phyloP scores from a whole-genome alignment of 257 asterid species.

The Solanum clarkiae region DNA sequence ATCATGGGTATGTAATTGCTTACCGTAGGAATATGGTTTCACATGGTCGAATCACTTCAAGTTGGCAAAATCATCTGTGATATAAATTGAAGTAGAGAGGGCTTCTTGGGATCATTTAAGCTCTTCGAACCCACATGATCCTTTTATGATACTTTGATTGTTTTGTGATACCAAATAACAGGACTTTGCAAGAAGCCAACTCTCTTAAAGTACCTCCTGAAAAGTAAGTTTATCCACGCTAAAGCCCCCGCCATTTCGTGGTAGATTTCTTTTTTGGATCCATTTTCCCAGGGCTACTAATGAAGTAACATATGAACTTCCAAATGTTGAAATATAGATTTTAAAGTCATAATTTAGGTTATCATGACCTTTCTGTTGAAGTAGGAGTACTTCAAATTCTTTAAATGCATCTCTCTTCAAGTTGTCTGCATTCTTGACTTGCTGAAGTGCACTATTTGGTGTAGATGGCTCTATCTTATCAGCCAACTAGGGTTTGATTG shows the following conservation, averaged over 20 bases:
- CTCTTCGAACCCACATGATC: background rate
- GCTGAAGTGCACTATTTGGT: background rate
- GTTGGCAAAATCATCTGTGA: constrained; percentile 3
- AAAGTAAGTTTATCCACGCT: constrained; percentile 9
- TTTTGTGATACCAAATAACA: constrained; percentile 7
- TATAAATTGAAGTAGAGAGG: constrained; percentile 2
- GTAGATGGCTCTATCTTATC: background rate
- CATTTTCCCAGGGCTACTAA: background rate
- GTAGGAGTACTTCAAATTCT: background rate
- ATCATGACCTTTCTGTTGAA: background rate
- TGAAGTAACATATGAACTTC: background rate
- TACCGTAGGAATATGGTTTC: background rate
- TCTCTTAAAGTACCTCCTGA: constrained; percentile 10
- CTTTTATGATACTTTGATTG: constrained; percentile 6
- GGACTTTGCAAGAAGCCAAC: constrained; percentile 10
- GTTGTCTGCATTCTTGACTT: background rate
- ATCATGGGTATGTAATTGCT: constrained; percentile 45
- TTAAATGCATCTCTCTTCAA: background rate
- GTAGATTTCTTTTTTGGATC: background rate
- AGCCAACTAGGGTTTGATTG: background rate
- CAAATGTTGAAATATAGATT: background rate
- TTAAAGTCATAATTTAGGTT: background rate
- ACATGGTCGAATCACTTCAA: background rate
- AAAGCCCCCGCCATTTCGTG: constrained; percentile 1
- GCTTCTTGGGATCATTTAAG: constrained; percentile 3